A percentile compares a stretch with the other conserved stretches of the same genome.
These are phyloP conservation scores for Vickermania spadyakhi DNA, from an alignment of 208 protist genomes.

Conservation along the genomic window DNA sequence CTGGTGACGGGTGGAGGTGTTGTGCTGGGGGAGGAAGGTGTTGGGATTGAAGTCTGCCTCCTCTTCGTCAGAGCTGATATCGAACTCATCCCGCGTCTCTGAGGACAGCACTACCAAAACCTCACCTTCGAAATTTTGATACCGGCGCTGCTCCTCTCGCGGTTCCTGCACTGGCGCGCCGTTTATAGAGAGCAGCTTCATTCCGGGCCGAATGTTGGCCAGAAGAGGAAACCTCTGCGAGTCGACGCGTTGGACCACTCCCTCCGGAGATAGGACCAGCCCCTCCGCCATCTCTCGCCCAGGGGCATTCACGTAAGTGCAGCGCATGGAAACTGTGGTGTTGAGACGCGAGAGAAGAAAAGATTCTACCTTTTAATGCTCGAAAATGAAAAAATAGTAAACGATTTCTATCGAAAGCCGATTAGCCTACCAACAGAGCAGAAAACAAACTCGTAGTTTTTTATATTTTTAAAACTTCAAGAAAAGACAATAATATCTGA, in stretches of 20 bases:
- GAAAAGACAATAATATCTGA: too few relatives aligned
- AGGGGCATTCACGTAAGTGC: conserved; percentile 26
- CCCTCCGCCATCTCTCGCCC: conserved; percentile 47
- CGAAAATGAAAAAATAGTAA: too few relatives aligned
- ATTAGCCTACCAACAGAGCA: too few relatives aligned
- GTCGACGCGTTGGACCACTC: conserved; percentile 42
- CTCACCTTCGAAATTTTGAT: conserved; percentile 23
- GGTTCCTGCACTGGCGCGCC: conserved; percentile 34
- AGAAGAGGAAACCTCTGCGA: conserved; percentile 20
- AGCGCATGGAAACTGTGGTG: neutral
- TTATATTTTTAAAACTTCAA: too few relatives aligned
- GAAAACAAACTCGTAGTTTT: too few relatives aligned
- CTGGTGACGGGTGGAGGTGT: conserved; percentile 29
- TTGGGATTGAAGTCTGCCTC: conserved; percentile 33
- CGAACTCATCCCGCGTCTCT: conserved; percentile 59
- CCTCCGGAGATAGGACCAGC: conserved; percentile 32
- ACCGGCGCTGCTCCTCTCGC: conserved; percentile 41
- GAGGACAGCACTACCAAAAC: conserved; percentile 41
- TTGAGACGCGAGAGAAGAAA: too few relatives aligned
- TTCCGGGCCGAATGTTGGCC: conserved; percentile 28
- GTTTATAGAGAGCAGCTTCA: conserved; percentile 76
- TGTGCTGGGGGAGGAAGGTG: conserved; percentile 15
- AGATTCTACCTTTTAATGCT: too few relatives aligned
- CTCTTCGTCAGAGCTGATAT: conserved; percentile 70
- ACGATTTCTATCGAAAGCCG: too few relatives aligned